Evolutionary conservation across 371 early-diverging fungal genomes (phyloP).

Genomic region (Apophysomyces trapeziformis): DNA sequence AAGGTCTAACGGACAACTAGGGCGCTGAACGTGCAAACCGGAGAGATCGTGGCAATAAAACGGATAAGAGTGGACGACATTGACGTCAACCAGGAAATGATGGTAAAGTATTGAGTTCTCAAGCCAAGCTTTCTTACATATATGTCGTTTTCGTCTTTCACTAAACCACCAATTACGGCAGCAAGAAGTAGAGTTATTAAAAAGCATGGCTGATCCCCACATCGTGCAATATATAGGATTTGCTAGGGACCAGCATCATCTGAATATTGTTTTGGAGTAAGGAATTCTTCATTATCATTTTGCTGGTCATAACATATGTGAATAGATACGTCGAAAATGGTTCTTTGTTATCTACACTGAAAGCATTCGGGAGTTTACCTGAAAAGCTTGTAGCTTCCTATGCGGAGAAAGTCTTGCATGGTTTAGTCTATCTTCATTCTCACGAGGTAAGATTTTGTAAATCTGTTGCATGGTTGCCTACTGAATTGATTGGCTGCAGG

Average conservation of each 20-base stretch:
- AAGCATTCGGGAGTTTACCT: constrained; percentile 89
- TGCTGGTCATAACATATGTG: background rate
- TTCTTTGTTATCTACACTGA: constrained; percentile 80
- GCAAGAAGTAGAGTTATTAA: constrained; percentile 75
- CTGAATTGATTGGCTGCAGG: constrained; percentile 32
- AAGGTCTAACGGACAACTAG: constrained; percentile 51
- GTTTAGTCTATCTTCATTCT: constrained; percentile 88
- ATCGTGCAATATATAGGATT: constrained; percentile 89
- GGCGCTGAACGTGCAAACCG: constrained; percentile 81
- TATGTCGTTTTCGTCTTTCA: constrained; percentile 21
- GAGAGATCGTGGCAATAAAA: constrained; percentile 88
- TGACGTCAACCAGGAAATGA: constrained; percentile 57
- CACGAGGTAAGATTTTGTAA: constrained; percentile 47
- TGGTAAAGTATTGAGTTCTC: constrained; percentile 24
- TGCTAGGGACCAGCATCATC: constrained; percentile 64
- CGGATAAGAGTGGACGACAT: constrained; percentile 72
- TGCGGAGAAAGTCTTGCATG: constrained; percentile 85
- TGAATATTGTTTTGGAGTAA: constrained; percentile 88
- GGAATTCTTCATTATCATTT: background rate
- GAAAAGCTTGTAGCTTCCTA: constrained; percentile 90
- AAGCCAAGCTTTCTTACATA: too few species aligned
- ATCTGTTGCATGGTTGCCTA: background rate
- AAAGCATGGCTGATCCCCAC: constrained; percentile 72
- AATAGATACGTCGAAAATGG: constrained; percentile 88
- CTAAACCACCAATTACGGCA: constrained; percentile 8